A percentile compares a stretch with the other conserved stretches of the same genome.
Evolutionary conservation across 2,329 filamentous ascomycete species (phyloP).

Genomic region (Arthrinium phaeospermum): DNA sequence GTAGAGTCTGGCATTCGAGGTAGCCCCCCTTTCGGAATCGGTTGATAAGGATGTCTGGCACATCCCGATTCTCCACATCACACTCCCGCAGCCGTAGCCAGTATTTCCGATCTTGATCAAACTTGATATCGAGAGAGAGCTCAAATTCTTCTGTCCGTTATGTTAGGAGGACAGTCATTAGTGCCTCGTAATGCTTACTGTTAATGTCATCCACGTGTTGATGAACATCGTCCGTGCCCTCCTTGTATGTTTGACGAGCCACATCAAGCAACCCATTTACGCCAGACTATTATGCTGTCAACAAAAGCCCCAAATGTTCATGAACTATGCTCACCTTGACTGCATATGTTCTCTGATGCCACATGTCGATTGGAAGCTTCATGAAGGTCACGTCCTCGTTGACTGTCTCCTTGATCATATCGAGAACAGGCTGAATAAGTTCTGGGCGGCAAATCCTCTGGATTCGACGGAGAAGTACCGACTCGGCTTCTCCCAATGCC

Average conservation of each 20-base stretch:
- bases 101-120: constrained; percentile 78
- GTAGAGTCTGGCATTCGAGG: constrained; percentile 86
- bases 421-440: constrained; percentile 64
- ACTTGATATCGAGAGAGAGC: constrained; percentile 72
- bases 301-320: neutral
- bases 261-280: constrained; percentile 88
- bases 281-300: constrained; percentile 61
- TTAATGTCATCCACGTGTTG: constrained; percentile 61
- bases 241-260: constrained; percentile 86
- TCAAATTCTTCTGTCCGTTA: constrained; percentile 55
- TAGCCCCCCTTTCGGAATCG: constrained; percentile 72
- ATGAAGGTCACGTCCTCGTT: constrained; percentile 84
- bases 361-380: constrained; percentile 79
- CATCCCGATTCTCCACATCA: constrained; percentile 64
- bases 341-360: constrained; percentile 90
- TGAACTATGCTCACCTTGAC: constrained; percentile 63
- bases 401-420: constrained; percentile 71
- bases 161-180: neutral
- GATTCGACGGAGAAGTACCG: constrained; percentile 69
- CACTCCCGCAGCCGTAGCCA: constrained; percentile 70
- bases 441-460: constrained; percentile 71
- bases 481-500: constrained; percentile 68
- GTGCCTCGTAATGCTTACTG: neutral
- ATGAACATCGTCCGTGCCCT: constrained; percentile 79
- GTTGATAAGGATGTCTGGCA: constrained; percentile 81